Conservation (phyloP, 2,329 filamentous ascomycete species). For the Microdochium trichocladiopsis region DNA sequence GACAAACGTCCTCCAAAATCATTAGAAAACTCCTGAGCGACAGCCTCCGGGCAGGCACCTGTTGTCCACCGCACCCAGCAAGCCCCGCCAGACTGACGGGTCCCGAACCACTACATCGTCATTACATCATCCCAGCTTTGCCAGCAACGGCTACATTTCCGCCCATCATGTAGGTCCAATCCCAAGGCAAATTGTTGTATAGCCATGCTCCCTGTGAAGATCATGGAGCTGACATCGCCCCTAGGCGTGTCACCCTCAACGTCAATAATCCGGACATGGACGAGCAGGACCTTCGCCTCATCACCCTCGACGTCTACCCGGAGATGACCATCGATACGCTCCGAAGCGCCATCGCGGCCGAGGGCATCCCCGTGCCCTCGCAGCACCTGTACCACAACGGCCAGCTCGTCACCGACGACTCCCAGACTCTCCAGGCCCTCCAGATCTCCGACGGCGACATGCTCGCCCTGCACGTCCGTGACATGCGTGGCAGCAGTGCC, state of each 20-base stretch:
- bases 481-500: constrained; percentile 42
- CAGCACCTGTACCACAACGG: constrained; percentile 93
- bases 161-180: not conserved
- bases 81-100: too few species aligned
- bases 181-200: too few species aligned
- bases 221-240: not conserved
- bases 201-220: not conserved
- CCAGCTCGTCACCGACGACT: constrained; percentile 66
- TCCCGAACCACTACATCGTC: too few species aligned
- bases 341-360: constrained; percentile 81
- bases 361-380: constrained; percentile 63
- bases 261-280: constrained; percentile 59
- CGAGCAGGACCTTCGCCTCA: constrained; percentile 52
- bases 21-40: too few species aligned
- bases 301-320: constrained; percentile 62
- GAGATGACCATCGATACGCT: constrained; percentile 75
- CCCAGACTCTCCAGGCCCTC: constrained; percentile 74
- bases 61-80: too few species aligned
- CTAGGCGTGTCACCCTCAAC: constrained; percentile 68
- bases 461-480: constrained; percentile 75
- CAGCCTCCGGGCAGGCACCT: too few species aligned
- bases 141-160: too few species aligned
- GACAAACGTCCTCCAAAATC: too few species aligned
- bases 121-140: too few species aligned
- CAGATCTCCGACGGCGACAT: constrained; percentile 85